Conservation (phyloP, 805 yeast genomes). For the Yamadazyma philogaea region DNA sequence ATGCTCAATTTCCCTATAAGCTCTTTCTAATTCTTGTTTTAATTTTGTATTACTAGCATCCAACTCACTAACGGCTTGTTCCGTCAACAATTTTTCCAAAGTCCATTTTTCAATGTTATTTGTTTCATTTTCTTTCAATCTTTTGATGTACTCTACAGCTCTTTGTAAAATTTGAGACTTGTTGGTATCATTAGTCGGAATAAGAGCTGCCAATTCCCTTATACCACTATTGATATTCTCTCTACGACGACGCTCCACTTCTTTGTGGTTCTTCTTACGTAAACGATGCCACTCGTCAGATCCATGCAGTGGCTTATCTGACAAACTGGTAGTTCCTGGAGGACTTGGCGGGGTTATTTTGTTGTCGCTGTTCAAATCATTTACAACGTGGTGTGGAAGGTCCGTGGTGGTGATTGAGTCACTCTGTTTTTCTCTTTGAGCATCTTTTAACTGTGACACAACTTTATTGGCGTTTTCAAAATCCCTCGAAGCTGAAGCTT, state of each 20-base stretch:
- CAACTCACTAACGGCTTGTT: conserved; percentile 85
- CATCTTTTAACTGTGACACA: background rate
- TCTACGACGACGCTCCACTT: conserved; percentile 90
- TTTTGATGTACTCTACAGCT: conserved; percentile 86
- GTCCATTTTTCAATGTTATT: conserved; percentile 94
- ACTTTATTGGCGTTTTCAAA: background rate
- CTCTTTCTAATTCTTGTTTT: conserved; percentile 83
- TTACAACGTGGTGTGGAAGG: background rate
- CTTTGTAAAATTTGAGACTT: conserved; percentile 86
- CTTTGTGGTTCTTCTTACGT: conserved; percentile 89
- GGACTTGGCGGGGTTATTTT: conserved; percentile 1
- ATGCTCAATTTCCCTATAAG: conserved; percentile 86
- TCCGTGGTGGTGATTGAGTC: background rate
- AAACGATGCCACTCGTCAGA: conserved; percentile 78
- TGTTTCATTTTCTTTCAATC: conserved; percentile 85
- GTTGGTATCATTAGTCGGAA: conserved; percentile 82
- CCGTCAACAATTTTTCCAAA: conserved; percentile 84
- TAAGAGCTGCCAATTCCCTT: conserved; percentile 67
- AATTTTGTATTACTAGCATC: conserved; percentile 82
- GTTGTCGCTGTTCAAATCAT: background rate
- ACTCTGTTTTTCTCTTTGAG: background rate
- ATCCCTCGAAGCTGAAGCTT: background rate
- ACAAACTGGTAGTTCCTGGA: conserved; percentile 29
- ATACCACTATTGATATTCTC: conserved; percentile 88
- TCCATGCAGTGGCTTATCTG: conserved; percentile 62